Percentiles rank a stretch among this genome's conserved stretches.
Evolutionary conservation across 2,329 filamentous ascomycete genomes (phyloP).

Genomic region (Alternaria sp.): DNA sequence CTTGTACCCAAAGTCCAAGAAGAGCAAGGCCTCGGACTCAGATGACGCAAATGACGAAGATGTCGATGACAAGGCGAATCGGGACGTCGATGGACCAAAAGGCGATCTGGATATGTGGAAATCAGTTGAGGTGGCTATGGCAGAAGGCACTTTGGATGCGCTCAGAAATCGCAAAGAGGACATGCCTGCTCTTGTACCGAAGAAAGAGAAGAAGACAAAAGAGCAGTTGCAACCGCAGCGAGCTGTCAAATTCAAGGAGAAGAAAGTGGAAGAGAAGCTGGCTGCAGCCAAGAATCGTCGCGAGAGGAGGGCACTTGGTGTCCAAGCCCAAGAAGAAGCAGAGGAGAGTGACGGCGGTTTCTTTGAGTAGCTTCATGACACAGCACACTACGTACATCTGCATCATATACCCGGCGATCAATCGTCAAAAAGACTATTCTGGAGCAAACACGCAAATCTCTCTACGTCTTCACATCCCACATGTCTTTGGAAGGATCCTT

Average conservation of each 20-base stretch:
- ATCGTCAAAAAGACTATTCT: slow-evolving; percentile 6
- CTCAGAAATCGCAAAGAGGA: slow-evolving; percentile 62
- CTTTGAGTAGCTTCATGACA: slow-evolving; percentile 41
- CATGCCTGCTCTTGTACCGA: slow-evolving; percentile 28
- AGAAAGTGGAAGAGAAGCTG: slow-evolving; percentile 27
- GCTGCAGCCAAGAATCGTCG: slow-evolving; percentile 24
- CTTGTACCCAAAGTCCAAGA: slow-evolving; percentile 56
- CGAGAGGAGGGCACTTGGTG: slow-evolving; percentile 29
- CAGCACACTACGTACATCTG: slow-evolving; percentile 14
- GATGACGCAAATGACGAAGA: slow-evolving; percentile 34
- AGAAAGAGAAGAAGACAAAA: slow-evolving; percentile 34
- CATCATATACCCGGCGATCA: slow-evolving; percentile 28
- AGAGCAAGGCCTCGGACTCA: slow-evolving; percentile 23
- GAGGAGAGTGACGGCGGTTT: slow-evolving; percentile 51
- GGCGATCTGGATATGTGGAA: slow-evolving; percentile 71
- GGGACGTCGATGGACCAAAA: slow-evolving; percentile 52
- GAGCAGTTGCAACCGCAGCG: slow-evolving; percentile 14
- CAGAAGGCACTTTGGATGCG: slow-evolving; percentile 63
- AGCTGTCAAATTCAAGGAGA: slow-evolving; percentile 20
- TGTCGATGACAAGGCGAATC: slow-evolving; percentile 39
- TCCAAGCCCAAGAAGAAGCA: slow-evolving; percentile 33
- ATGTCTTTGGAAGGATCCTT: background rate
- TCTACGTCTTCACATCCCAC: background rate
- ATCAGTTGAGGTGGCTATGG: slow-evolving; percentile 70
- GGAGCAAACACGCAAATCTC: background rate